Conservation (phyloP, 2,329 filamentous ascomycete genomes). For the Colletotrichum tamarilloi region DNA sequence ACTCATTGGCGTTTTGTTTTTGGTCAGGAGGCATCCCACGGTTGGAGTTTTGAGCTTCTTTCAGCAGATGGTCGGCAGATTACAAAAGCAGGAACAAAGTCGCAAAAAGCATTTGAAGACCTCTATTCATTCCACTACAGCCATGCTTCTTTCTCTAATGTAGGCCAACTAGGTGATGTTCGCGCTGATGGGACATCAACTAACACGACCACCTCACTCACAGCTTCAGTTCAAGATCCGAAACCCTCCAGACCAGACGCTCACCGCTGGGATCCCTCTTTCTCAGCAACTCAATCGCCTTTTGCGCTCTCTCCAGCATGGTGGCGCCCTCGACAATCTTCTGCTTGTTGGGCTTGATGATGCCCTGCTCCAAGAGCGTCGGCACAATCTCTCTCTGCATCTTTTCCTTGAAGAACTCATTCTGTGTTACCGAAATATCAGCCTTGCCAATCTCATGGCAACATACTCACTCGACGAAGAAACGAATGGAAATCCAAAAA, state of each 20-base stretch:
- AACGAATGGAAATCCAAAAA: slow-evolving; percentile 10
- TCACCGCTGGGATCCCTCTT: slow-evolving; percentile 52
- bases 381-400: slow-evolving; percentile 67
- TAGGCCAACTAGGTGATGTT: background rate
- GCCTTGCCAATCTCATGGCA: background rate
- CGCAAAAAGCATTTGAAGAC: slow-evolving; percentile 27
- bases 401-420: slow-evolving; percentile 65
- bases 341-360: slow-evolving; percentile 54
- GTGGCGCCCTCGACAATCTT: slow-evolving; percentile 54
- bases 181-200: no score
- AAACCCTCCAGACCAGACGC: slow-evolving; percentile 52
- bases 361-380: slow-evolving; percentile 51
- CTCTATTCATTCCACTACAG: background rate
- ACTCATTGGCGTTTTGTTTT: slow-evolving; percentile 34
- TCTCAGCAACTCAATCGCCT: slow-evolving; percentile 49
- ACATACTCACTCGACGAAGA: no score
- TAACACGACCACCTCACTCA: background rate
- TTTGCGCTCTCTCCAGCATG: slow-evolving; percentile 51
- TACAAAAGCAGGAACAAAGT: slow-evolving; percentile 36
- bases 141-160: background rate
- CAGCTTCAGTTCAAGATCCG: slow-evolving; percentile 8
- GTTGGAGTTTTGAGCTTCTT: slow-evolving; percentile 37
- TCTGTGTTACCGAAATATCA: slow-evolving; percentile 48
- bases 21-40: slow-evolving; percentile 33
- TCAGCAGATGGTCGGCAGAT: slow-evolving; percentile 36